Conservation (phyloP, 2,329 filamentous ascomycete genomes). For the Exserohilum rostratum region DNA sequence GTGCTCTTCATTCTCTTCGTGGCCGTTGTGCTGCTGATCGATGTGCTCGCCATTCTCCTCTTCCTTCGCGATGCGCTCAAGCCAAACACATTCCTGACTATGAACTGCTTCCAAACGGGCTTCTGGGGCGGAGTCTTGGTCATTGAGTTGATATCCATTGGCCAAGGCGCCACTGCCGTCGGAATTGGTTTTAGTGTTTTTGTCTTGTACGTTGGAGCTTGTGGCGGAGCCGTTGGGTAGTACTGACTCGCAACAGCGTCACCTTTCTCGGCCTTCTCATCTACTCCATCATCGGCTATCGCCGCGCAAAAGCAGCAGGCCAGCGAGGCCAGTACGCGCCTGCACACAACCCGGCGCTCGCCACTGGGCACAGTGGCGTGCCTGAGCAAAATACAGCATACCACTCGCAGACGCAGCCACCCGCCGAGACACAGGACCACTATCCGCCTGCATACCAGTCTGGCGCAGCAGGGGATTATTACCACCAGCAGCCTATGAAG, state of each 20-base stretch:
- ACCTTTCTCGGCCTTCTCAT: constrained; percentile 48
- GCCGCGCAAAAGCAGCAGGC: constrained; percentile 44
- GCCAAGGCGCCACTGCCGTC: constrained; percentile 22
- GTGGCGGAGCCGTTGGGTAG: not conserved
- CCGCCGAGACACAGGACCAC: constrained; percentile 24
- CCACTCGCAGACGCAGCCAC: constrained; percentile 25
- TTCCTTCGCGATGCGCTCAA: constrained; percentile 42
- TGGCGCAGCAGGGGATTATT: constrained; percentile 29
- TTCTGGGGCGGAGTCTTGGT: constrained; percentile 44
- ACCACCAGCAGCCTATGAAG: constrained; percentile 34
- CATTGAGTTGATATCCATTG: constrained; percentile 39
- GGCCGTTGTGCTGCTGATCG: constrained; percentile 42
- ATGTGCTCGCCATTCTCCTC: constrained; percentile 43
- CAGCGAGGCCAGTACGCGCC: constrained; percentile 43
- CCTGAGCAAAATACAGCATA: constrained; percentile 32
- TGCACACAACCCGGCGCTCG: constrained; percentile 36
- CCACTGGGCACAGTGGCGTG: constrained; percentile 24
- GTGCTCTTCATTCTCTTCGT: constrained; percentile 43
- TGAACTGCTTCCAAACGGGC: constrained; percentile 45
- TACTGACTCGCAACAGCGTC: constrained; percentile 32
- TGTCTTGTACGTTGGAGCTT: constrained; percentile 38
- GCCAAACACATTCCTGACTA: constrained; percentile 42
- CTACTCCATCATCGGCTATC: constrained; percentile 47
- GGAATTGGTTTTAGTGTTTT: constrained; percentile 39
- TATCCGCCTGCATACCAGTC: constrained; percentile 28